Conservation (phyloP, 2,329 filamentous ascomycete genomes). For the Pseudogymnoascus sp. region DNA sequence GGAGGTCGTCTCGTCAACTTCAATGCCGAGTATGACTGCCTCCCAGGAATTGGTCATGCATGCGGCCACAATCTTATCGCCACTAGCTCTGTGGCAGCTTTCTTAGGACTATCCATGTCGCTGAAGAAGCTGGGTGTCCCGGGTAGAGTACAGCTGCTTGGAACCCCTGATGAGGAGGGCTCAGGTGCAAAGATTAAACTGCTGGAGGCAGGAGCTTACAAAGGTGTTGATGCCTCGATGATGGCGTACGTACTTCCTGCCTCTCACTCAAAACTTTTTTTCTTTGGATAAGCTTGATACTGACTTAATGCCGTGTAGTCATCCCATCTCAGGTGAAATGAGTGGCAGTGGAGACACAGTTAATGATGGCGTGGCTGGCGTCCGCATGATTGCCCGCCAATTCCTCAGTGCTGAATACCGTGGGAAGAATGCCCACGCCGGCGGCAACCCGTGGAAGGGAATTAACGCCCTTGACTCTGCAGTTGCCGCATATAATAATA, state of each 20-base stretch:
- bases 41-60: slow-evolving; percentile 35
- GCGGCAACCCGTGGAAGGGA: slow-evolving; percentile 49
- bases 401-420: slow-evolving; percentile 44
- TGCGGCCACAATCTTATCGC: slow-evolving; percentile 40
- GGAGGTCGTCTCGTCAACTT: slow-evolving; percentile 37
- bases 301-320: background rate
- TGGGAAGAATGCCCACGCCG: slow-evolving; percentile 49
- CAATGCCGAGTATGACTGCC: slow-evolving; percentile 33
- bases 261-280: background rate
- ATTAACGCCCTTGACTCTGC: slow-evolving; percentile 52
- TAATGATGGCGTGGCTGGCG: slow-evolving; percentile 12
- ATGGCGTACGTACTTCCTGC: slow-evolving; percentile 32
- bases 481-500: slow-evolving; percentile 39
- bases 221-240: slow-evolving; percentile 31
- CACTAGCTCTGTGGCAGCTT: slow-evolving; percentile 31
- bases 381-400: slow-evolving; percentile 44
- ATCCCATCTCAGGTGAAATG: background rate
- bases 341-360: background rate
- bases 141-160: slow-evolving; percentile 23
- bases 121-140: slow-evolving; percentile 9
- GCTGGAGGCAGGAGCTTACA: slow-evolving; percentile 37
- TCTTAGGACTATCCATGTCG: slow-evolving; percentile 24
- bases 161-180: slow-evolving; percentile 36
- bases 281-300: background rate
- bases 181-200: slow-evolving; percentile 36